Evolutionary conservation across 169 alveolate genomes (phyloP), one percentile per base, ranked within the genome.

Genomic region (Babesia divergens): DNA sequence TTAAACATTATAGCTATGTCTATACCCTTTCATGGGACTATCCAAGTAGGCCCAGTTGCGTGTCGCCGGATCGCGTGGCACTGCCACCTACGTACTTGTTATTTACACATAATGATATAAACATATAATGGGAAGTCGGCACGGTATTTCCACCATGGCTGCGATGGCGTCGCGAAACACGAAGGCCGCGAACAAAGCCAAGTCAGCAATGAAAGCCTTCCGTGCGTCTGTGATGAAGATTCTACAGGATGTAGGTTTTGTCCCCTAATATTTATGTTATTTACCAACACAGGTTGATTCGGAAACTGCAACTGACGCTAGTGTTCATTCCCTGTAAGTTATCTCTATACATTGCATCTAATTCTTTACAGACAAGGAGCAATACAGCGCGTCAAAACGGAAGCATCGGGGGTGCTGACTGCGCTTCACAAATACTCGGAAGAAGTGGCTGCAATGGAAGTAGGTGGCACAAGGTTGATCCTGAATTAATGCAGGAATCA

Each of bases 141-240:
- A 68, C 56, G 86, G 44, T 50, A 77, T 40, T 13, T 77, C 86
- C 18, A 77, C 86, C n/a, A 22, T 77, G 76, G 86, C 80, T 22
- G 86, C 86, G 31, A 67, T 77, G 86, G 86, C 86, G n/a, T 66
- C 86, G 47, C 75, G 86, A 31, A 77, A 77, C 70, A 77, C 86
- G 28, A 77, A 65, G 75, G 82, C 75, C 14, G 86, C 86, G 65
- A 77, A 77, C 59, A 44, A 24, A 18, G 86, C 86, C 29, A 77
- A 77, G 43, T 51, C 66, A 22, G 60, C 74, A 20, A 58, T 77
- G 53, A 46, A 50, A 16, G 59, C 64, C 65, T 77, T 77, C 37
- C 62, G 72, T 16, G 32, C 50, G 47, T 54, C 59, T 20, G 86
- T 67, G 32, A 68, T 24, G 32, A 77, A 67, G 46, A 26, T 77